Conservation (phyloP, 1,284 basidiomycete species). For the Cryptococcus floricola region DNA sequence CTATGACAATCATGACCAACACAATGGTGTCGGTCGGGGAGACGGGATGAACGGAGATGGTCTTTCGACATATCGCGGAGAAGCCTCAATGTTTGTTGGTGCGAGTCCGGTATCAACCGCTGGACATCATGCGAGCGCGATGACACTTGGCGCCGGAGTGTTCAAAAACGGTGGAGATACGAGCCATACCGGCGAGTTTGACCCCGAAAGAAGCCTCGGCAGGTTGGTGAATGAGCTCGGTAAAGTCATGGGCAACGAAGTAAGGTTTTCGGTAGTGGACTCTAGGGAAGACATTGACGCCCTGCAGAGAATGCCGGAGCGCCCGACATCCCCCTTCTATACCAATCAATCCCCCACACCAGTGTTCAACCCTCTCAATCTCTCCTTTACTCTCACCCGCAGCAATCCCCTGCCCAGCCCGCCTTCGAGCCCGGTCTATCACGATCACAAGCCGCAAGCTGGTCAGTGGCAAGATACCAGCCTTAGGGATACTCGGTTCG, state of each 20-base stretch:
- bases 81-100: conserved; percentile 15
- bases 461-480: conserved; percentile 15
- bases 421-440: conserved; percentile 13
- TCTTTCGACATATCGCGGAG: not conserved
- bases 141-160: conserved; percentile 76
- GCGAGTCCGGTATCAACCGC: conserved; percentile 63
- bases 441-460: too few species aligned
- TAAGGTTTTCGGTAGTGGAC: conserved; percentile 8
- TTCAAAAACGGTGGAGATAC: conserved; percentile 42
- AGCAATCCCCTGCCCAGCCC: conserved; percentile 34
- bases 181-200: conserved; percentile 62
- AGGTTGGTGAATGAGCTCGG: conserved; percentile 50
- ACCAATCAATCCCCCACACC: conserved; percentile 3
- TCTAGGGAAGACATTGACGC: not conserved
- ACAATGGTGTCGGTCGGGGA: too few species aligned
- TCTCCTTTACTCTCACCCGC: conserved; percentile 38
- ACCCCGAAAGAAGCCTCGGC: conserved; percentile 74
- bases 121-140: conserved; percentile 76
- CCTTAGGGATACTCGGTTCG: too few species aligned
- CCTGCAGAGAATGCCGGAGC: conserved; percentile 15
- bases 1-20: too few species aligned
- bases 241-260: conserved; percentile 31
- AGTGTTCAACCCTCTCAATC: conserved; percentile 48
- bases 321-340: conserved; percentile 15
- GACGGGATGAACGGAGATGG: too few species aligned